Evolutionary conservation across 768 basidiomycete species (phyloP).

Genomic region (Russula sp.): DNA sequence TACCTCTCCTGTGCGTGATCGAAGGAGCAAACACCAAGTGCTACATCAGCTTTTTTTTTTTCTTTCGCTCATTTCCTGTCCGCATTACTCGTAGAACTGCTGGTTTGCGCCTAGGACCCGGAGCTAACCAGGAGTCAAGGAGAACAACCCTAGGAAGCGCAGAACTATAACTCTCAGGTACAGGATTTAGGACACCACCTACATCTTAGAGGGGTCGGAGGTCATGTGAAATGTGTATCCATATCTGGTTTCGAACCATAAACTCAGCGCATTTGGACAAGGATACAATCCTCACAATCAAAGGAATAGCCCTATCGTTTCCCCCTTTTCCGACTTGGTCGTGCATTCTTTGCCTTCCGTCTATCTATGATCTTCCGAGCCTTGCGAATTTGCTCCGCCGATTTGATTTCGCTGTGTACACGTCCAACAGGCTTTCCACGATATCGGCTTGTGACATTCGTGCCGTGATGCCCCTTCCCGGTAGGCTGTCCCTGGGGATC

Average conservation of each 20-base stretch:
- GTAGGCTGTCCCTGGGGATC: constrained; percentile 30
- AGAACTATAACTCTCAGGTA: constrained; percentile 3
- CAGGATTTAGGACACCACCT: neutral
- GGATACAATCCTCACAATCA: neutral
- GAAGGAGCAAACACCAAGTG: neutral
- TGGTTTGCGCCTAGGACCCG: neutral
- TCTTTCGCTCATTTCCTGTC: neutral
- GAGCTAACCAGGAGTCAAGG: neutral
- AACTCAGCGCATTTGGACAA: neutral
- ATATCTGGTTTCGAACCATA: neutral
- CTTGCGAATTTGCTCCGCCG: constrained; percentile 81
- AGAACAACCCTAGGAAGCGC: neutral
- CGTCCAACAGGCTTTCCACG: constrained; percentile 55
- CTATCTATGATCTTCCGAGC: constrained; percentile 58
- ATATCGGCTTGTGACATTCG: constrained; percentile 39
- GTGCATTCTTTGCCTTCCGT: constrained; percentile 74
- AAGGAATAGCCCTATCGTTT: constrained; percentile 22
- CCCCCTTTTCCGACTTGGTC: constrained; percentile 49
- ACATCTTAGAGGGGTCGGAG: neutral
- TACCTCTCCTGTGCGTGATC: neutral
- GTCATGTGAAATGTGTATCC: neutral
- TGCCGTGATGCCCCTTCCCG: constrained; percentile 19
- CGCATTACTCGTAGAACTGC: neutral
- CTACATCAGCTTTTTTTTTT: constrained; percentile 1
- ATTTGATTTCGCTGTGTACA: constrained; percentile 81